These are phyloP conservation scores for Neocucurbitaria cava DNA, from an alignment of 2,329 filamentous ascomycete species.

Conservation along the genomic window DNA sequence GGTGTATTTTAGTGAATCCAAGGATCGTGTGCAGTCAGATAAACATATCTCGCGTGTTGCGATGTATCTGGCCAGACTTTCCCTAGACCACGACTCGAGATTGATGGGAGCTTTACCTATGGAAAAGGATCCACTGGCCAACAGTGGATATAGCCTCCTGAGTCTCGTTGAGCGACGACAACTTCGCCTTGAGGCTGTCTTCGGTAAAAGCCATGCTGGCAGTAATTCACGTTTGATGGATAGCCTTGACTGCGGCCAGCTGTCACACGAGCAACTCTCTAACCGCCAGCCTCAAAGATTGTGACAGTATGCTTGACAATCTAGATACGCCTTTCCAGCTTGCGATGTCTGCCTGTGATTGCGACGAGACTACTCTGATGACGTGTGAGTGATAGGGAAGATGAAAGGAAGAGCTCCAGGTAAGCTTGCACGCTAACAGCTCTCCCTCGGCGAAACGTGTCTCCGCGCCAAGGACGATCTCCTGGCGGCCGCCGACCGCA, in stretches of 20 bases:
- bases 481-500: slow-evolving; percentile 20
- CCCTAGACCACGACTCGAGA: neutral
- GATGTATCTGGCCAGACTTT: slow-evolving; percentile 7
- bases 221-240: slow-evolving; percentile 26
- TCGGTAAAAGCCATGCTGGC: slow-evolving; percentile 87
- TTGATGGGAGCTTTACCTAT: slow-evolving; percentile 68
- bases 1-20: neutral
- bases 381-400: slow-evolving; percentile 23
- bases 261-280: slow-evolving; percentile 32
- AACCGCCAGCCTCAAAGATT: neutral
- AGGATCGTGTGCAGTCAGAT: neutral
- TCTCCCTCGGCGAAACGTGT: slow-evolving; percentile 27
- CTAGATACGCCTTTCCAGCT: slow-evolving; percentile 11
- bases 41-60: neutral
- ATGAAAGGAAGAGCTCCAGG: slow-evolving; percentile 18
- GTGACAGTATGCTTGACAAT: slow-evolving; percentile 7
- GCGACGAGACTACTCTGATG: slow-evolving; percentile 24
- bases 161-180: slow-evolving; percentile 94
- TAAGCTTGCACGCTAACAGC: slow-evolving; percentile 30
- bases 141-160: slow-evolving; percentile 97
- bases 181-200: slow-evolving; percentile 92
- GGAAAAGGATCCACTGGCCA: slow-evolving; percentile 99
- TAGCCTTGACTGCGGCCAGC: slow-evolving; percentile 21
- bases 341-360: slow-evolving; percentile 13
- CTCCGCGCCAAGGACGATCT: slow-evolving; percentile 23